Evolutionary conservation across 2,329 filamentous ascomycete species (phyloP).

Genomic region (Achaetomium macrosporum): DNA sequence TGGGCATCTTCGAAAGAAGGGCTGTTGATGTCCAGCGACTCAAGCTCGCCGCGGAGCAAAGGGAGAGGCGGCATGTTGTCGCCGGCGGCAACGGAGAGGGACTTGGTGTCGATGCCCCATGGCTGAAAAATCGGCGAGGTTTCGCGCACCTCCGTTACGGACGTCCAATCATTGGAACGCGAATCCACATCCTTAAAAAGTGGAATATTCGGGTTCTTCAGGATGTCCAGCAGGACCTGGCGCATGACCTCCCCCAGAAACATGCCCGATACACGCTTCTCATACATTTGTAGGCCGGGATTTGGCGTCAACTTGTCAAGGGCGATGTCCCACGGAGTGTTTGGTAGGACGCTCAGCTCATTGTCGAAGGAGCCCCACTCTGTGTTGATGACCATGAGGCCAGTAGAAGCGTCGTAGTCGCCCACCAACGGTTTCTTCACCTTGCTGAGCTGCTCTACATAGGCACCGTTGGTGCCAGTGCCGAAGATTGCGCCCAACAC

Average conservation of each 20-base stretch:
- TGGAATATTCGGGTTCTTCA: constrained; percentile 58
- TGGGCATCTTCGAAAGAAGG: constrained; percentile 78
- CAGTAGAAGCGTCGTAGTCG: constrained; percentile 71
- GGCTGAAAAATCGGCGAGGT: constrained; percentile 65
- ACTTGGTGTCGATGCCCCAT: constrained; percentile 87
- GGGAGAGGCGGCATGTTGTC: constrained; percentile 69
- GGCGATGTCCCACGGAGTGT: constrained; percentile 72
- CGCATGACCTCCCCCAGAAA: constrained; percentile 93
- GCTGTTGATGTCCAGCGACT: constrained; percentile 69
- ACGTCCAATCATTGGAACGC: constrained; percentile 61
- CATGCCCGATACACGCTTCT: constrained; percentile 98
- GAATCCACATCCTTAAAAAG: constrained; percentile 75
- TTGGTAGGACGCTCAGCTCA: constrained; percentile 77
- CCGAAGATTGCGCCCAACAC: constrained; percentile 96
- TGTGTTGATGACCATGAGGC: constrained; percentile 95
- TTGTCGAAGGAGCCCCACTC: constrained; percentile 99
- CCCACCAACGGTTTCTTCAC: constrained; percentile 71
- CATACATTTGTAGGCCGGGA: constrained; percentile 95
- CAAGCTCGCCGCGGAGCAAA: constrained; percentile 70
- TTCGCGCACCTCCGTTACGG: constrained; percentile 62
- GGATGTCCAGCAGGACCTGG: constrained; percentile 64
- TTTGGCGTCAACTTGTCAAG: constrained; percentile 80
- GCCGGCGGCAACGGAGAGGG: constrained; percentile 80
- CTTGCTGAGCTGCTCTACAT: constrained; percentile 84
- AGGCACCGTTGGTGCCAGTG: constrained; percentile 95